Evolutionary conservation across 441 rosid species (phyloP), one percentile per base, ranked within the genome.

Genomic region (Lepidium campestre): DNA sequence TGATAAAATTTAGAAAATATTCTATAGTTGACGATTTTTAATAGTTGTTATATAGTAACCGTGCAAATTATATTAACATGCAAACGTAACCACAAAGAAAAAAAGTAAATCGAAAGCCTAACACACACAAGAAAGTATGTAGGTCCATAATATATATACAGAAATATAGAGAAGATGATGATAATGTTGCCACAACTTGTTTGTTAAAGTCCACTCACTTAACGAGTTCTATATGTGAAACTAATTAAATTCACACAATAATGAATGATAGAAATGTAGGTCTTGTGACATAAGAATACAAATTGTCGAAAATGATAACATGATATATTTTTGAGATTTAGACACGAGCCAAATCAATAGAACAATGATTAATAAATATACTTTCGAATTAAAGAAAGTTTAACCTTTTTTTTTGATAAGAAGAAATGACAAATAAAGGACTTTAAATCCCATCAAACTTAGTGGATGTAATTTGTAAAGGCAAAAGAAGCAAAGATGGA

Each of bases 281-380:
- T 64, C 70, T 39, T 57, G 67, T 72, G 71, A 58, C 67, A 65
- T 6, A 58, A 65, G 76, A 50, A 72, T 50, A 72, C 76, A 72
- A 65, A 57, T 6, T 58, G 67, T 56, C 49, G 27, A 49, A 42
- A 58, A 32, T 36, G 47, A 71, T 71, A 57, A 40, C 50, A 41
- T 57, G 71, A 42, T 49, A 40, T 22, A 57, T 57, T 65, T 52
- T 9, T 58, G 67, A 50, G 76, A 72, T 72, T 58, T 50, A 42
- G 62, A 72, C 67, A 57, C 18, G 71, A 72, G 61, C 62, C 67
- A 58, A 57, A 65, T 72, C 56, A 17, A 32, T 31, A 29, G 7
- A 56, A 40, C 32, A 40, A 57, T 63, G 22, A 56, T 71, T 19
- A 35, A 62, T 29, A 37, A 27, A 6, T 40, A 49, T 57, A 23